phyloP scores from a whole-genome alignment of 2,329 filamentous ascomycete species.

The Talaromyces pinophilus region DNA sequence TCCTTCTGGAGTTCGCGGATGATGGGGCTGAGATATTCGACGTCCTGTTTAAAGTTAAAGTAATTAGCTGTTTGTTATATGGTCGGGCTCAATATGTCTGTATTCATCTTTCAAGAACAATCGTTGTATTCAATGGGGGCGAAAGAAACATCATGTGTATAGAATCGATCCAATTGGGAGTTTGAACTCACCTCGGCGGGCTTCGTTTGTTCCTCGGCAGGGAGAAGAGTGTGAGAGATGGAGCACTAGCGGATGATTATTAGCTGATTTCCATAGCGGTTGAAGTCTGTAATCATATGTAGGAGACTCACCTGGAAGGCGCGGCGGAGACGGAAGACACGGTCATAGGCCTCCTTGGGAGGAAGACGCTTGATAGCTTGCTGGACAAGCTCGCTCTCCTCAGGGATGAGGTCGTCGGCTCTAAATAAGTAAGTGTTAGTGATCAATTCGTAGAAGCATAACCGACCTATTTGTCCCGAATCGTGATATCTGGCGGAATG shows the following conservation, averaged over 20 bases:
- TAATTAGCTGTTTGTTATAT: neutral
- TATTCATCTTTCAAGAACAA: neutral
- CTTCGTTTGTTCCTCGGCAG: slow-evolving; percentile 67
- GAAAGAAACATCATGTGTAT: neutral
- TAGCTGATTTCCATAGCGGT: neutral
- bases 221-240: slow-evolving; percentile 65
- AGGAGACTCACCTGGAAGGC: slow-evolving; percentile 72
- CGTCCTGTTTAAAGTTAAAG: slow-evolving; percentile 54
- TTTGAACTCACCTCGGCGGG: slow-evolving; percentile 59
- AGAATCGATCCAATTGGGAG: neutral
- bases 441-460: neutral
- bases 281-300: neutral
- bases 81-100: neutral
- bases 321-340: slow-evolving; percentile 93
- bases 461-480: slow-evolving; percentile 1
- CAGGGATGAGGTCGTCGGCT: slow-evolving; percentile 90
- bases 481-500: neutral
- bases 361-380: slow-evolving; percentile 87
- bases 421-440: slow-evolving; percentile 50
- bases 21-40: slow-evolving; percentile 65
- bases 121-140: neutral
- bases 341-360: slow-evolving; percentile 90
- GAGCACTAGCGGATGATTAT: slow-evolving; percentile 54
- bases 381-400: slow-evolving; percentile 86
- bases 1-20: slow-evolving; percentile 70